Evolutionary conservation across 371 early-diverging fungal species (phyloP).

Genomic region (Apophysomyces trapeziformis): DNA sequence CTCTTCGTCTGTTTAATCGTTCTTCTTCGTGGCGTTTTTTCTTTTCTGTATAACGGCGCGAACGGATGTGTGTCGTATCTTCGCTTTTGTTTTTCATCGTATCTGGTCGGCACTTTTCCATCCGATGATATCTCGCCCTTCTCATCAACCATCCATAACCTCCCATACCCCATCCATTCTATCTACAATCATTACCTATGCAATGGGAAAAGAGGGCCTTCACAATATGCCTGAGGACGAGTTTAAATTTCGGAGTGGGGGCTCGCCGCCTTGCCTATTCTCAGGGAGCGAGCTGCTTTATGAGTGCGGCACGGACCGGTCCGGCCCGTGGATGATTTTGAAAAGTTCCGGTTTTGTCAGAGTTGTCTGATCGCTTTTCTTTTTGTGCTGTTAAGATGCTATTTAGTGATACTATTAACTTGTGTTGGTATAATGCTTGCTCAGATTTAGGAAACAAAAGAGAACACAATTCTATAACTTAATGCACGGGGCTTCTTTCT

Average conservation of each 20-base stretch:
- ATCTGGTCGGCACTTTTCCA: background rate
- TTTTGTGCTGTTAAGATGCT: too few species aligned
- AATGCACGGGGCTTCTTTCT: too few species aligned
- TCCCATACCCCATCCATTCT: background rate
- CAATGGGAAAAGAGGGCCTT: slow-evolving; percentile 10
- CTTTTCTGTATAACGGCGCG: background rate
- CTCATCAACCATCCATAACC: background rate
- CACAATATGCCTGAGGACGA: slow-evolving; percentile 2
- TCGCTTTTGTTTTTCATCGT: background rate
- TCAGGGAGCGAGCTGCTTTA: background rate
- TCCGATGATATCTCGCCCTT: background rate
- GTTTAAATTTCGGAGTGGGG: slow-evolving; percentile 4
- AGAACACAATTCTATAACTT: too few species aligned
- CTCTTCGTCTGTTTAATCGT: too few species aligned
- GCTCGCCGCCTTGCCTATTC: background rate
- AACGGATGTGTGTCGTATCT: background rate
- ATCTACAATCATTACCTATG: slow-evolving; percentile 6
- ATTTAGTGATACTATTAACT: too few species aligned
- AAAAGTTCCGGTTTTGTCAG: too few species aligned
- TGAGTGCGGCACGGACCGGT: background rate
- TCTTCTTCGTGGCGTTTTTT: background rate
- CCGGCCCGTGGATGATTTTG: too few species aligned
- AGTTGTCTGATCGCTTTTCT: too few species aligned
- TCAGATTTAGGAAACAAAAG: too few species aligned
- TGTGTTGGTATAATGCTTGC: too few species aligned